phyloP scores from a whole-genome alignment of 345 rosid genomes.

The Hibiscus mutabilis region DNA sequence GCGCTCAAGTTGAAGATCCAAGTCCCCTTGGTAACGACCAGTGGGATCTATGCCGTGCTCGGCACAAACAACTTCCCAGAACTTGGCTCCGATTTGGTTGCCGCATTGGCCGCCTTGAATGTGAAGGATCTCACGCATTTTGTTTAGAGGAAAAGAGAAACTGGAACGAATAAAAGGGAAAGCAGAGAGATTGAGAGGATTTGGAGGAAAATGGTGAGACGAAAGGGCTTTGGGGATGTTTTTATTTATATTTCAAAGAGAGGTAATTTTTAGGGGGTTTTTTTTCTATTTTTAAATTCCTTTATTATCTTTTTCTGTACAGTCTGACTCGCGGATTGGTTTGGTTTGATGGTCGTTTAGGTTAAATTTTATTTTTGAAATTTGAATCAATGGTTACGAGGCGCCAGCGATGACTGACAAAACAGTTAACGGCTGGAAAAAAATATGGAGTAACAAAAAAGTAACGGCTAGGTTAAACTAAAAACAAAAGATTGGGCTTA shows the following conservation, averaged over 20 bases:
- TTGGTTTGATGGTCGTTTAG: neutral
- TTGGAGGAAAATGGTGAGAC: neutral
- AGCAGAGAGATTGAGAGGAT: neutral
- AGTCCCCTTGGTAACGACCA: conserved; percentile 7
- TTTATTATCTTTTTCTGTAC: no score
- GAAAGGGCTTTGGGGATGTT: neutral
- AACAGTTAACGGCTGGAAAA: neutral
- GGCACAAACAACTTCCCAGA: conserved; percentile 53
- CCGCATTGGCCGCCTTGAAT: conserved; percentile 68
- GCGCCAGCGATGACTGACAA: neutral
- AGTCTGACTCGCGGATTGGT: neutral
- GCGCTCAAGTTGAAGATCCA: conserved; percentile 12
- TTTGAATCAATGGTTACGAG: neutral
- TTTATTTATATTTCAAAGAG: no score
- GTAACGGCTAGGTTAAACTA: neutral
- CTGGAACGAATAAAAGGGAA: neutral
- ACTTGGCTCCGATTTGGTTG: conserved; percentile 94
- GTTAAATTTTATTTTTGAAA: no score
- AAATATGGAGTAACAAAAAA: neutral
- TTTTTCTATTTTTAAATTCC: no score
- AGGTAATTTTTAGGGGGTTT: no score
- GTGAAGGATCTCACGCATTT: conserved; percentile 18
- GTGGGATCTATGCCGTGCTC: conserved; percentile 16
- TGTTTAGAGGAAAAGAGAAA: neutral
- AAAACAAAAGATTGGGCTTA: neutral